phyloP scores from a whole-genome alignment of 129 eudicot species.

The Escallonia herrerae region DNA sequence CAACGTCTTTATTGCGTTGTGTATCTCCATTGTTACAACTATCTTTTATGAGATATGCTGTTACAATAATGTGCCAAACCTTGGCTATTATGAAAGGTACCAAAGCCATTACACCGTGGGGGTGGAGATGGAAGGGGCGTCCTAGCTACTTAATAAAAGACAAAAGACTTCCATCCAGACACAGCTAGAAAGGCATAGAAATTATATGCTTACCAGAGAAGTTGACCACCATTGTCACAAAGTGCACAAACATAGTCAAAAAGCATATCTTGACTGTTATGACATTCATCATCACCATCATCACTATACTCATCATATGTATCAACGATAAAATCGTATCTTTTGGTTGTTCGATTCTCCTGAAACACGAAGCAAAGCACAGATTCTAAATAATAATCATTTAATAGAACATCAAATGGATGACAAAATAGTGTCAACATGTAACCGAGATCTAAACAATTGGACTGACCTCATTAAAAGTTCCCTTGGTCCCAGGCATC shows the following conservation, averaged over 20 bases:
- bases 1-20: no score
- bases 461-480: constrained; percentile 36
- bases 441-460: background rate
- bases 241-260: constrained; percentile 64
- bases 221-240: constrained; percentile 77
- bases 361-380: constrained; percentile 18
- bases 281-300: constrained; percentile 14
- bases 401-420: constrained; percentile 2
- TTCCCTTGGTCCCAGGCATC: constrained; percentile 25
- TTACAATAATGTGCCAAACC: no score
- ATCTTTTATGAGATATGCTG: no score
- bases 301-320: constrained; percentile 6
- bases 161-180: background rate
- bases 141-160: no score
- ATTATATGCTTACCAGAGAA: constrained; percentile 46
- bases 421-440: constrained; percentile 1
- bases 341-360: constrained; percentile 22
- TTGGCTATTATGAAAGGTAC: no score
- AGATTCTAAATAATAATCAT: background rate
- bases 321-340: constrained; percentile 22
- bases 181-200: constrained; percentile 1
- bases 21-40: no score
- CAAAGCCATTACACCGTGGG: no score
- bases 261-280: constrained; percentile 19
- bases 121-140: no score